Base-by-base conservation (phyloP, 208 protist genomes). In the Wallacemonas rigidus region DNA sequence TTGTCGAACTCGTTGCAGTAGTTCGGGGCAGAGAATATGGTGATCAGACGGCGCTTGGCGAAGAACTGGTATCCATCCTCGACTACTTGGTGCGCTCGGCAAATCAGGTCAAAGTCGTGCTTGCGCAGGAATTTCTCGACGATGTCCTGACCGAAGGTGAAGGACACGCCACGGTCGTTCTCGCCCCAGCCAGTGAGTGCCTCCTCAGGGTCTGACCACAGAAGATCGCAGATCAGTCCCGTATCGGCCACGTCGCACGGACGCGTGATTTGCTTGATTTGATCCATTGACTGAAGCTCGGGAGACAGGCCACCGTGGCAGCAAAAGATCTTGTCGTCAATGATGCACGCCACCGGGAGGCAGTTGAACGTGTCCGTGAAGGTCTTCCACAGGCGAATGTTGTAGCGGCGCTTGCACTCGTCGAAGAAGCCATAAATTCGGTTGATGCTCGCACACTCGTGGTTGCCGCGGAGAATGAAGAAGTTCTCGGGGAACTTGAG, bases 361-460 rank as follows among this genome's bases (percentile, higher is more conserved):
- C 98, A 99, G 83, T 99, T 99, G 85, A 99, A 99, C 35, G 93
- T 98, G 80, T 99, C 98, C 11, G 98, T 99, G 75, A 99, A 99
- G 11, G 85, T 92, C 79, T 99, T 99, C 98, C 98, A 99, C 9
- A 99, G 89, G 58, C 98, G 98, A 67, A 99, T 96, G 83, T 98
- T 99, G 83, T 99, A 99, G 53, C 98, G 89, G 8, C 97, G 93
- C 85, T 99, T 99, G 90, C 98, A 99, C 82, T 99, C 99, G 73
- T 99, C 98, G 77, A 99, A 99, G 84, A 99, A 99, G 51, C 99
- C 99, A 82, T 99, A 99, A 70, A 99, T 99, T 70, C 99, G 90
- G 80, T 99, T 99, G 78, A 99, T 99, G 43, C 94, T 99, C 2
- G 98, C 98, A 78, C 98, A 99, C 83, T 99, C 99, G 83, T 99